Conservation (phyloP, 2,329 filamentous ascomycete species). For the Fonsecaea pedrosoi region DNA sequence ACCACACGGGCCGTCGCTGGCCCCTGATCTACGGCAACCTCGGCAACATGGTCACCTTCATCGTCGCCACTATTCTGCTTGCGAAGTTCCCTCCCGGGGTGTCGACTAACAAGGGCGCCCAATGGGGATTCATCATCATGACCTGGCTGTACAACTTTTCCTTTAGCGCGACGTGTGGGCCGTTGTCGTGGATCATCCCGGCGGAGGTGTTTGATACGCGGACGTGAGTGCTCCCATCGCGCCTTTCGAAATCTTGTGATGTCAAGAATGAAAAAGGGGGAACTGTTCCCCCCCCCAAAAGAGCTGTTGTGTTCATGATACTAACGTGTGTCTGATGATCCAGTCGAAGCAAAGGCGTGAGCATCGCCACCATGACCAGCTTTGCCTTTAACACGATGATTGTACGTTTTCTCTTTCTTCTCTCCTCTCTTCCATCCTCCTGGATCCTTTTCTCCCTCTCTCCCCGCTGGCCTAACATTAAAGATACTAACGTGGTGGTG, state of each 20-base stretch:
- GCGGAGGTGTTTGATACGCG: slow-evolving; percentile 78
- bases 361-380: slow-evolving; percentile 73
- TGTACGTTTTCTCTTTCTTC: slow-evolving; percentile 42
- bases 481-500: too few species aligned
- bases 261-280: too few species aligned
- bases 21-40: slow-evolving; percentile 75
- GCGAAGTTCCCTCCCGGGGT: slow-evolving; percentile 67
- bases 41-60: slow-evolving; percentile 73
- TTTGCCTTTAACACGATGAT: slow-evolving; percentile 82
- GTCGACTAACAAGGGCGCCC: slow-evolving; percentile 60
- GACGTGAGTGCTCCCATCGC: slow-evolving; percentile 51
- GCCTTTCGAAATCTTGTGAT: too few species aligned
- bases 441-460: neutral
- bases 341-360: slow-evolving; percentile 71
- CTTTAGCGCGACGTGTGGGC: slow-evolving; percentile 74
- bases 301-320: neutral
- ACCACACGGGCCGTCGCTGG: slow-evolving; percentile 73
- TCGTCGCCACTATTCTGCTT: slow-evolving; percentile 66
- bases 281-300: too few species aligned
- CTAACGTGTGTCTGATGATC: neutral
- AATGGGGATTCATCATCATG: slow-evolving; percentile 76
- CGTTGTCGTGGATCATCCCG: slow-evolving; percentile 65
- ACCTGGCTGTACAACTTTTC: slow-evolving; percentile 84
- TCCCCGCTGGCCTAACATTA: too few species aligned
- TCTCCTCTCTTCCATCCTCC: too few species aligned